A percentile compares a stretch with the other conserved stretches of the same genome.
Evolutionary conservation across 1,284 basidiomycete species (phyloP).

Genomic region (Ceratobasidium sp.): DNA sequence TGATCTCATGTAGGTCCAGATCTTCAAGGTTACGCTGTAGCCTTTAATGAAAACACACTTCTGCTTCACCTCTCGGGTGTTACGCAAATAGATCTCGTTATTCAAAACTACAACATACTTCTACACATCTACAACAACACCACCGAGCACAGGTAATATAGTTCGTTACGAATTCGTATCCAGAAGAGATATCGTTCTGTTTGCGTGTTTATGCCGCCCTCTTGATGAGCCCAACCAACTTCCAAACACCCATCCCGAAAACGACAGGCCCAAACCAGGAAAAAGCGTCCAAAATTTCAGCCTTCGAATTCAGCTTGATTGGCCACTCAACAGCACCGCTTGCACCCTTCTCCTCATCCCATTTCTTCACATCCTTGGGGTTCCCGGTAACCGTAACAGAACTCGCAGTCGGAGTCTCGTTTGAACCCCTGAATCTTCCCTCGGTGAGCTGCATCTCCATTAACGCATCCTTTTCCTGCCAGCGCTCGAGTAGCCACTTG

Average conservation of each 20-base stretch:
- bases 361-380: constrained; percentile 11
- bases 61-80: no score
- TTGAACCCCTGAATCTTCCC: constrained; percentile 45
- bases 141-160: neutral
- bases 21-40: no score
- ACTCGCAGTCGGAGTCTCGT: constrained; percentile 14
- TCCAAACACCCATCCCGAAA: constrained; percentile 47
- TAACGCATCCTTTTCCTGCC: constrained; percentile 83
- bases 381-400: constrained; percentile 11
- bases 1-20: no score
- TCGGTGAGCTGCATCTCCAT: constrained; percentile 66
- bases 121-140: neutral
- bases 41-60: no score
- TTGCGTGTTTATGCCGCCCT: neutral
- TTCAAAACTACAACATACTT: no score
- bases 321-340: constrained; percentile 61
- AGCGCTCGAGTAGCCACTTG: constrained; percentile 79
- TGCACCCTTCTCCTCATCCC: constrained; percentile 35
- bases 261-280: constrained; percentile 71
- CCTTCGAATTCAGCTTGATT: constrained; percentile 58
- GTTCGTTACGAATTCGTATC: neutral
- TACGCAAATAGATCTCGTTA: neutral
- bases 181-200: neutral
- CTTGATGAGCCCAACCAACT: constrained; percentile 22
- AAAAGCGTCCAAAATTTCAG: constrained; percentile 70